A percentile compares a stretch with the other conserved stretches of the same genome.
phyloP scores from a whole-genome alignment of 2,329 filamentous ascomycete species.

The Biscogniauxia mediterranea region DNA sequence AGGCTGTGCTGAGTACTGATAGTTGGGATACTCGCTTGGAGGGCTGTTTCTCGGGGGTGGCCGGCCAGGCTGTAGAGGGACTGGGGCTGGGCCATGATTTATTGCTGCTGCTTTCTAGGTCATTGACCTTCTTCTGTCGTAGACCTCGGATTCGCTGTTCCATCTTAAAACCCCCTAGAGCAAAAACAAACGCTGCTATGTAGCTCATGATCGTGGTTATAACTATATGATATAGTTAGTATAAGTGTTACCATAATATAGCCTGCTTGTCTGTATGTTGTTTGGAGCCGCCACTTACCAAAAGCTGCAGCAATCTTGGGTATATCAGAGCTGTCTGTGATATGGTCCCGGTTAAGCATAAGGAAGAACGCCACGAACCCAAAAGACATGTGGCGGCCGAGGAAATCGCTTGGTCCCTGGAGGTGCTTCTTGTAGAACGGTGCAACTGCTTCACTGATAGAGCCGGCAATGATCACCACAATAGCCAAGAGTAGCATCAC shows the following conservation, averaged over 20 bases:
- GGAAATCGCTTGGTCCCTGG: slow-evolving; percentile 31
- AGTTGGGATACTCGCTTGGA: slow-evolving; percentile 19
- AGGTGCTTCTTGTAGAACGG: slow-evolving; percentile 26
- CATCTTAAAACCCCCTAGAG: slow-evolving; percentile 22
- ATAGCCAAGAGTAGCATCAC: slow-evolving; percentile 27
- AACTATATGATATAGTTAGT: slow-evolving; percentile 18
- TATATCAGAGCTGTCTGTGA: slow-evolving; percentile 22
- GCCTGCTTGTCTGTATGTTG: no score
- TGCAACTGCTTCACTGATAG: slow-evolving; percentile 16
- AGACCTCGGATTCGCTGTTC: slow-evolving; percentile 23
- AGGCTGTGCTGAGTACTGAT: slow-evolving; percentile 11
- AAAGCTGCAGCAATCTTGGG: slow-evolving; percentile 28
- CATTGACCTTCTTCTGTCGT: slow-evolving; percentile 8
- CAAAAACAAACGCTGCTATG: slow-evolving; percentile 21
- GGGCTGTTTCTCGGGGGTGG: slow-evolving; percentile 11
- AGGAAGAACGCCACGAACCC: slow-evolving; percentile 33
- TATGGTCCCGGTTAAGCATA: slow-evolving; percentile 32
- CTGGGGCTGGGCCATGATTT: slow-evolving; percentile 22
- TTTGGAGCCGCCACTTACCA: slow-evolving; percentile 17
- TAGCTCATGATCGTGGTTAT: slow-evolving; percentile 29
- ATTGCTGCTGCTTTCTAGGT: slow-evolving; percentile 24
- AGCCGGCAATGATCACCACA: slow-evolving; percentile 25
- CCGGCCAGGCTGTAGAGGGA: slow-evolving; percentile 25
- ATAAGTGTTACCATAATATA: background rate
- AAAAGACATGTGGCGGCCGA: slow-evolving; percentile 34